Evolutionary conservation across 768 basidiomycete genomes (phyloP).

Genomic region (Agrocybe chaxingu): DNA sequence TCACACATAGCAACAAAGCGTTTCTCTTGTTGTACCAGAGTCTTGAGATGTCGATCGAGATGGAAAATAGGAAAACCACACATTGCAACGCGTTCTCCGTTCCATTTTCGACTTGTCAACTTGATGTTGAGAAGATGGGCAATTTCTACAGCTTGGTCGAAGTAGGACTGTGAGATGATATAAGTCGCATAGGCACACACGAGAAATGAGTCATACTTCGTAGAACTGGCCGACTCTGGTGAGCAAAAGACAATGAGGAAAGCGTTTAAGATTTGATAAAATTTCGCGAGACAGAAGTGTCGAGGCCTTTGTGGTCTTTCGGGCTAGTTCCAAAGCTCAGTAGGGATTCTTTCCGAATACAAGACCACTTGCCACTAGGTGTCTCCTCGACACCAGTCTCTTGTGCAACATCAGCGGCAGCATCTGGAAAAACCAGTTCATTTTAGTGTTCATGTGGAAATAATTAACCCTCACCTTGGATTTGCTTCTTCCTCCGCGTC

Average conservation of each 20-base stretch:
- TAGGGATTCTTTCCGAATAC: too few species aligned
- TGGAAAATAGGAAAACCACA: constrained; percentile 89
- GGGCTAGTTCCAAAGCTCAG: background rate
- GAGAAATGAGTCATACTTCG: constrained; percentile 53
- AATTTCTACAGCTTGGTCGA: constrained; percentile 83
- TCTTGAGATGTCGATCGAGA: constrained; percentile 83
- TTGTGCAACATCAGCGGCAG: too few species aligned
- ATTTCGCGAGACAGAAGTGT: constrained; percentile 66
- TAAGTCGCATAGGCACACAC: background rate
- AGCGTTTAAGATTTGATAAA: constrained; percentile 63
- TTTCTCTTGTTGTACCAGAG: constrained; percentile 77
- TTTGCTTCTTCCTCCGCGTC: background rate
- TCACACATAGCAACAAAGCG: constrained; percentile 93
- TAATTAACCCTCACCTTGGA: too few species aligned
- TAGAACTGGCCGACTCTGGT: constrained; percentile 96
- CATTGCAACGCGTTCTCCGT: constrained; percentile 68
- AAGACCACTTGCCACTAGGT: too few species aligned
- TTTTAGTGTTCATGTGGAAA: background rate
- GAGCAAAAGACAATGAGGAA: constrained; percentile 86
- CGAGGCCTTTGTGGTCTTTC: constrained; percentile 23
- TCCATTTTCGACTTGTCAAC: constrained; percentile 74
- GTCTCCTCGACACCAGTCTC: too few species aligned
- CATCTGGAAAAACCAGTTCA: background rate
- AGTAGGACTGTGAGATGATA: constrained; percentile 69
- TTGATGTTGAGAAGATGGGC: constrained; percentile 79